Base-by-base conservation (phyloP, 768 basidiomycete genomes). In the Pleurotus platypus region DNA sequence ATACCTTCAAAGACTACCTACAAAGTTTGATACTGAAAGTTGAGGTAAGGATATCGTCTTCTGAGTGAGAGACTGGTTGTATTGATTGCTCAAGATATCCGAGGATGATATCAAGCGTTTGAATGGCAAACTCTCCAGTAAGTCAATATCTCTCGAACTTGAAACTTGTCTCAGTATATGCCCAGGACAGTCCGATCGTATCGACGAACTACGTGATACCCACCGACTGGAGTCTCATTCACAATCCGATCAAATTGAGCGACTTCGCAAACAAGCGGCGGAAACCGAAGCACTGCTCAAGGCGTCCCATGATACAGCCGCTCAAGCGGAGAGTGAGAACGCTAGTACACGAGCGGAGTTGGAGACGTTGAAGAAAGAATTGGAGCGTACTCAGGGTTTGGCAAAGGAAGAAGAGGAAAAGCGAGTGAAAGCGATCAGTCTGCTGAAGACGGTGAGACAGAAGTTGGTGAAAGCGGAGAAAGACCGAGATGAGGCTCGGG, bases 361-460 rank as follows among this genome's bases (percentile, higher is more conserved):
- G 0, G 78, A 80, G 2, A 78, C 76, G 15, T 72, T 94, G n/a
- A 77, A 78, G 47, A 69, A 76, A 15, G 91, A 97, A 57, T 69
- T 87, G 1, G 79, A 85, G 47, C 81, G 80, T 46, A 72, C 80
- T 2, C 86, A 84, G 61, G 75, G 74, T 16, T 56, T 76, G 8
- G 87, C 85, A 4, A 97, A 92, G 69, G 95, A 98, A 59, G 97
- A 98, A 67, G 97, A 98, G 69, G 97, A 99, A 72, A 98, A 99
- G 72, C 85, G 96, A 11, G 84, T 86, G 16, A 99, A 98, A 66
- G 95, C 95, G 0, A 89, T 98, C 61, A 89, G 86, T 50, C 73
- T 98, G 24, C 76, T 99, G 57, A 98, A 98, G 73, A 94, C 94
- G 1, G 92, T 98, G n/a, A 76, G 97, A 56, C 88, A 94, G 72